These are phyloP conservation scores for Phragmites australis DNA, from an alignment of 176 grass and related monocot species.

Conservation along the genomic window DNA sequence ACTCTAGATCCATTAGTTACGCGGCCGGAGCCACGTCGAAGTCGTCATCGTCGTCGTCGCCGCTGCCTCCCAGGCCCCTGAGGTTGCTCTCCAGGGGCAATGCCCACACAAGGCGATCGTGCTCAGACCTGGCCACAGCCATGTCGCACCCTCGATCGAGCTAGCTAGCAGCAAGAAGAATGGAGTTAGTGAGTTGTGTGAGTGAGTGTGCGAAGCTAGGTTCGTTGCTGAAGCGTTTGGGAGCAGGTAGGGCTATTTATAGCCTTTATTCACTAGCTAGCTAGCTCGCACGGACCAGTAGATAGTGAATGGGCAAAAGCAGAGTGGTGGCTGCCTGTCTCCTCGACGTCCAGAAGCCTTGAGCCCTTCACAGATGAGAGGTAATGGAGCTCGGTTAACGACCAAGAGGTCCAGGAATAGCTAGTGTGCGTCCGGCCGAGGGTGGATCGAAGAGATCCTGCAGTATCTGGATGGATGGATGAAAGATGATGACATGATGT, in stretches of 20 bases:
- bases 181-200: background rate
- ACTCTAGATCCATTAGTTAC: background rate
- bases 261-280: background rate
- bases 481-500: background rate
- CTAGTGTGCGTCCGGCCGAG: background rate
- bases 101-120: background rate
- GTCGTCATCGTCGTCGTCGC: slow-evolving; percentile 45
- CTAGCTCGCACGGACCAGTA: too few species aligned
- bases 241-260: slow-evolving; percentile 24
- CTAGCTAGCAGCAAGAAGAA: background rate
- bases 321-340: too few species aligned
- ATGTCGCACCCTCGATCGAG: background rate
- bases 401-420: too few species aligned
- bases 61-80: background rate
- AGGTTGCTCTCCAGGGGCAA: slow-evolving; percentile 13
- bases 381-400: background rate
- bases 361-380: background rate
- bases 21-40: slow-evolving; percentile 48
- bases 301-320: too few species aligned
- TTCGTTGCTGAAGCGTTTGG: background rate
- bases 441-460: background rate
- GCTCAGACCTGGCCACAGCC: background rate
- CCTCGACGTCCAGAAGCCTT: background rate
- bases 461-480: background rate
- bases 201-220: background rate